These are phyloP conservation scores for Aureobasidium sp. DNA, from an alignment of 2,329 filamentous ascomycete genomes.

Conservation along the genomic window DNA sequence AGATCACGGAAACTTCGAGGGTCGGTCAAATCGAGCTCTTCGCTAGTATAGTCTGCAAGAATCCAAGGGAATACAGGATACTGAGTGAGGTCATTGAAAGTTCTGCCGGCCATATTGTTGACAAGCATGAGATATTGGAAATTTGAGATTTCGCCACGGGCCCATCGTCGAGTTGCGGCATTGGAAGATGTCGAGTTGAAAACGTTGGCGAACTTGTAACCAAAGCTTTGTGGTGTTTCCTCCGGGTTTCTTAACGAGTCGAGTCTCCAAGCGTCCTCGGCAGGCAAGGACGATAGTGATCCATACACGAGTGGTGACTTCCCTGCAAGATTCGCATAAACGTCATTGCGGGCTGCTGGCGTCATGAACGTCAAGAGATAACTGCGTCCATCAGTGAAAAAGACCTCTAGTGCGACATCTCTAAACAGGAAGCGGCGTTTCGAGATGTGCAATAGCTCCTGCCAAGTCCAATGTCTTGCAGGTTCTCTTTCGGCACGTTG, in stretches of 20 bases:
- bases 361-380: conserved; percentile 85
- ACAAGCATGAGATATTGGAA: conserved; percentile 98
- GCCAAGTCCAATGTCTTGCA: conserved; percentile 87
- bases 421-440: conserved; percentile 93
- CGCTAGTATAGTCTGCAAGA: conserved; percentile 88
- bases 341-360: conserved; percentile 64
- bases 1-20: conserved; percentile 83
- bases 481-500: conserved; percentile 53
- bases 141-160: conserved; percentile 91
- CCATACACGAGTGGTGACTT: conserved; percentile 69
- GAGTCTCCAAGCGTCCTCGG: conserved; percentile 85
- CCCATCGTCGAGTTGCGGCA: conserved; percentile 81
- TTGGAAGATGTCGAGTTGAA: conserved; percentile 79
- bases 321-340: conserved; percentile 66
- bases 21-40: conserved; percentile 79
- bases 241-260: conserved; percentile 70
- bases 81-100: conserved; percentile 96
- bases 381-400: conserved; percentile 93
- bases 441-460: conserved; percentile 88
- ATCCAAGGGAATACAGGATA: conserved; percentile 99
- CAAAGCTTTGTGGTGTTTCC: conserved; percentile 59
- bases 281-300: conserved; percentile 52
- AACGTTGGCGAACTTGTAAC: conserved; percentile 84
- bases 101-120: conserved; percentile 93
- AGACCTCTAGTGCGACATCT: conserved; percentile 93